Percentiles rank a stretch among this genome's conserved stretches.
phyloP scores from a whole-genome alignment of 2,329 filamentous ascomycete species.

The Lecanicillium sp. region DNA sequence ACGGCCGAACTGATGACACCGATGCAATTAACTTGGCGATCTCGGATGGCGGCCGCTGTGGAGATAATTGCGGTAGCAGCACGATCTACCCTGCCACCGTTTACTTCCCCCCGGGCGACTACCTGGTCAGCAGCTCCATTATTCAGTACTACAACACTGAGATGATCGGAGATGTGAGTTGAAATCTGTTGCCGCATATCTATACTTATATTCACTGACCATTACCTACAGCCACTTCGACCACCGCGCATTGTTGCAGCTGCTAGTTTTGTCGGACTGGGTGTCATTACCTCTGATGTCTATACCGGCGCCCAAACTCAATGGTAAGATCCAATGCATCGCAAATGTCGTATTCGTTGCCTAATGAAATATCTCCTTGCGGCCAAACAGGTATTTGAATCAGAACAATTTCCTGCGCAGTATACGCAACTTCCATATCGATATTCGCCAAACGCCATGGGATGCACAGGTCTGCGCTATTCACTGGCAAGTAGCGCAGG shows the following conservation, averaged over 20 bases:
- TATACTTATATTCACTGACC: background rate
- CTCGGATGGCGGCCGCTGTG: constrained; percentile 14
- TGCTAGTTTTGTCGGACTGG: constrained; percentile 46
- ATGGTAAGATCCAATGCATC: too few species aligned
- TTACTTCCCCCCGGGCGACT: constrained; percentile 41
- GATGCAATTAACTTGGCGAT: constrained; percentile 19
- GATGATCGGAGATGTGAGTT: constrained; percentile 35
- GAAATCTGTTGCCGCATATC: background rate
- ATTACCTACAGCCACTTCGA: constrained; percentile 35
- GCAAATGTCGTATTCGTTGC: too few species aligned
- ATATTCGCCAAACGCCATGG: too few species aligned
- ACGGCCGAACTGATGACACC: constrained; percentile 33
- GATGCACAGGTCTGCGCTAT: constrained; percentile 43
- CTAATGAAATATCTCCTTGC: background rate
- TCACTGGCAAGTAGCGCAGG: constrained; percentile 61
- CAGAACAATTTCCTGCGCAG: constrained; percentile 59
- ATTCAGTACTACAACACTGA: constrained; percentile 59
- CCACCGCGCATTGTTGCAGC: constrained; percentile 50
- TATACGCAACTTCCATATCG: constrained; percentile 60
- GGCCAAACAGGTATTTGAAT: constrained; percentile 21
- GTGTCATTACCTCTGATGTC: constrained; percentile 45
- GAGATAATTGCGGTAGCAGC: constrained; percentile 21
- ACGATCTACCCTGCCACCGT: constrained; percentile 21
- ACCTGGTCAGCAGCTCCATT: constrained; percentile 50
- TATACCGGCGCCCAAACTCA: constrained; percentile 24